A percentile compares a stretch with the other conserved stretches of the same genome.
Conservation (phyloP, 495 filamentous ascomycete species). For the Pseudevernia furfuracea region DNA sequence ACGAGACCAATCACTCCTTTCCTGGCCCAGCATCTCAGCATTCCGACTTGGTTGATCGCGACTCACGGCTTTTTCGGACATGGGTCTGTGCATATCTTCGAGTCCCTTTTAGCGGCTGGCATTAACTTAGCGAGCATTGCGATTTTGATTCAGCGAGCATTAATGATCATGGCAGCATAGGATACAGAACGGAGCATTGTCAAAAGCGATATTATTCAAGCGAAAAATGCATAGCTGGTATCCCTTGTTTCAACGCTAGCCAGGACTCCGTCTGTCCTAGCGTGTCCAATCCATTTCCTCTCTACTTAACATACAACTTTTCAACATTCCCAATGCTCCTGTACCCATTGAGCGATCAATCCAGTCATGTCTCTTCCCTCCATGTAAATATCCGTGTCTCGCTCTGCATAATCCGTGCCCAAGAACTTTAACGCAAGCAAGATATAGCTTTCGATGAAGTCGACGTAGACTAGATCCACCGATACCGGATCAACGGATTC, state of each 20-base stretch:
- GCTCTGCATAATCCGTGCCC: constrained; percentile 44
- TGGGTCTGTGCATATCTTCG: background rate
- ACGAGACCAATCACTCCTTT: background rate
- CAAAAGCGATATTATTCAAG: background rate
- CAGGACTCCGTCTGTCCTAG: background rate
- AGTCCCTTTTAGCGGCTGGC: background rate
- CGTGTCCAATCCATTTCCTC: background rate
- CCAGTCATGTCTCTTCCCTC: constrained; percentile 61
- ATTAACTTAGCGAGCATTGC: constrained; percentile 1
- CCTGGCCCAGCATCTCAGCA: background rate
- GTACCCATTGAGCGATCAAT: constrained; percentile 69
- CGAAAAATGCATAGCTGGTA: background rate
- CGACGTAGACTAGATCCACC: constrained; percentile 83
- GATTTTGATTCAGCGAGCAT: background rate
- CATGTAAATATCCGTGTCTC: constrained; percentile 59
- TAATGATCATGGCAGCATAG: background rate
- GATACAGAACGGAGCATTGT: background rate
- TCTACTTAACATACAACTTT: constrained; percentile 21
- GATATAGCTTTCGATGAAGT: constrained; percentile 79
- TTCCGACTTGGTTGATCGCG: background rate
- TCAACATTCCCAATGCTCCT: constrained; percentile 60
- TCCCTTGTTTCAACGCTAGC: background rate
- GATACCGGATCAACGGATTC: constrained; percentile 42
- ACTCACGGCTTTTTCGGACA: background rate
- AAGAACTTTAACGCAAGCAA: constrained; percentile 63